Conservation (phyloP, 768 basidiomycete genomes). For the Calocera viscosa region DNA sequence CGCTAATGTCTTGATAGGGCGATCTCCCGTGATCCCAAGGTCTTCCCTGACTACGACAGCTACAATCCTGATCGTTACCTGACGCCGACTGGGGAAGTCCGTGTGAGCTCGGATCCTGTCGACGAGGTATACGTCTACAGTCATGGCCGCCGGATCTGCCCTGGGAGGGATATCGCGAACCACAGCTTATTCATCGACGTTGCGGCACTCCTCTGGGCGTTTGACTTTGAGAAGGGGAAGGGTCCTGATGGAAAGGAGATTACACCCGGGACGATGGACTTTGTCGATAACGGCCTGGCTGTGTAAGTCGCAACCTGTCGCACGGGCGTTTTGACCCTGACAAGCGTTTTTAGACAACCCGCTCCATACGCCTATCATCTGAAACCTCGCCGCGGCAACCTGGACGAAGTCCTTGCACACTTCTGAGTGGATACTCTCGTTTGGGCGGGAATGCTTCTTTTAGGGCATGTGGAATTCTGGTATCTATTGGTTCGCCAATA, state of each 20-base stretch:
- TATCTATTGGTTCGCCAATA: too few relatives aligned
- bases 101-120: neutral
- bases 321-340: neutral
- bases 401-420: neutral
- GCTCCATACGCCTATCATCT: neutral
- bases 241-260: neutral
- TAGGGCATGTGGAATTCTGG: too few relatives aligned
- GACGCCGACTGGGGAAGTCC: neutral
- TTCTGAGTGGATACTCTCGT: neutral
- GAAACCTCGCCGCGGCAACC: neutral
- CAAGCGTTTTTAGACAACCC: neutral
- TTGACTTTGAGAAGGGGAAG: conserved; percentile 3
- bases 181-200: conserved; percentile 4
- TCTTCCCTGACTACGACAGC: neutral
- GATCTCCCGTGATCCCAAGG: neutral
- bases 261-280: conserved; percentile 3
- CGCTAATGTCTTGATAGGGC: neutral
- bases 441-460: too few relatives aligned
- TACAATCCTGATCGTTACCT: conserved; percentile 3
- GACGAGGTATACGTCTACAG: conserved; percentile 3
- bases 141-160: conserved; percentile 1
- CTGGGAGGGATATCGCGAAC: neutral
- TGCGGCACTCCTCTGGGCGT: neutral
- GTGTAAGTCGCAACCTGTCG: neutral
- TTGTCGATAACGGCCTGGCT: neutral